These are phyloP conservation scores for Fusarium pininemorale DNA, from an alignment of 2,329 filamentous ascomycete species.

Conservation along the genomic window DNA sequence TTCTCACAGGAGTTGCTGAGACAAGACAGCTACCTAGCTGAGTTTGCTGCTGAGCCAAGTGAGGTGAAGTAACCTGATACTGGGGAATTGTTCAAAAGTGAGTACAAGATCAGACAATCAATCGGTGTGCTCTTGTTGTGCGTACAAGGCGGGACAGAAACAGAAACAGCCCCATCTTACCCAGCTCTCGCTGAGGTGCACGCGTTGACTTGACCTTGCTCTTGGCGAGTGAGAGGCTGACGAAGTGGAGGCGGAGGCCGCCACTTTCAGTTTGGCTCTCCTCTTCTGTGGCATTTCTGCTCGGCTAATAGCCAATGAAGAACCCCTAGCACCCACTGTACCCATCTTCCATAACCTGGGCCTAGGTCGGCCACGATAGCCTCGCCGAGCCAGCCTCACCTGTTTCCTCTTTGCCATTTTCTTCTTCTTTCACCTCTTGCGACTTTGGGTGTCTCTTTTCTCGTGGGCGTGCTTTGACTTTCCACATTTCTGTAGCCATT, in stretches of 20 bases:
- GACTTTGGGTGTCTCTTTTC: slow-evolving; percentile 10
- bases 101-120: slow-evolving; percentile 22
- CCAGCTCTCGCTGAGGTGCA: slow-evolving; percentile 26
- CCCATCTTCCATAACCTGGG: slow-evolving; percentile 6
- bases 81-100: slow-evolving; percentile 14
- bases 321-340: slow-evolving; percentile 5
- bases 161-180: slow-evolving; percentile 19
- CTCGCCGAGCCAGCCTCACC: slow-evolving; percentile 45
- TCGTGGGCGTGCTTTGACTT: slow-evolving; percentile 13
- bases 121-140: slow-evolving; percentile 15
- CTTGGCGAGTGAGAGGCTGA: slow-evolving; percentile 38
- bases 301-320: slow-evolving; percentile 44
- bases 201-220: slow-evolving; percentile 3
- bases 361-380: slow-evolving; percentile 37
- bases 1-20: neutral
- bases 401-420: slow-evolving; percentile 18
- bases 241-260: slow-evolving; percentile 32
- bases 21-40: neutral
- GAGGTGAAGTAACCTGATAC: neutral
- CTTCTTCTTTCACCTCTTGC: slow-evolving; percentile 11
- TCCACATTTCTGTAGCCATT: slow-evolving; percentile 16
- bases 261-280: slow-evolving; percentile 13
- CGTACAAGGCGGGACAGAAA: slow-evolving; percentile 18
- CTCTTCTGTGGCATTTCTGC: slow-evolving; percentile 14
- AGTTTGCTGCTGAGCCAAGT: neutral